Evolutionary conservation across 1,139 yeast species (phyloP), one percentile per base, ranked within the genome.

Genomic region (Suhomyces panamericanus): DNA sequence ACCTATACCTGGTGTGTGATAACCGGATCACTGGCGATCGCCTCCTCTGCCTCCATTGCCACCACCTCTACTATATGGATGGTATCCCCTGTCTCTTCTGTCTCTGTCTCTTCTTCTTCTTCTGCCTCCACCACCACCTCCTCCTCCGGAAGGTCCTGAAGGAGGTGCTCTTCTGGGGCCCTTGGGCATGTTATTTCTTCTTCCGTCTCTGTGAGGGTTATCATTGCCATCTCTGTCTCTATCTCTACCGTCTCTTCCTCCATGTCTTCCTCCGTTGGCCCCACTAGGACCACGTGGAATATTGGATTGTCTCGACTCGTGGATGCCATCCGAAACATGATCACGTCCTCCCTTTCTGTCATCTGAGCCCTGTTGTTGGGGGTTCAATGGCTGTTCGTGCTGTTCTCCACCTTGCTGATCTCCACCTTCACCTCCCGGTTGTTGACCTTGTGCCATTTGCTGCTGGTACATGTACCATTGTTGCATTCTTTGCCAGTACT

Each of bases 401-500:
- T 62, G 66, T 48, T 63, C 68, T 28, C 60, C 64, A 43, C 48
- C 57, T 7, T 38, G 48, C 2, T 49, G 56, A 10, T 43, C 66
- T 49, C 70, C 77, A 43, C 75, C 80, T 61, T 71, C 69, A 41
- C 40, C 47, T 9, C 49, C 43, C 22, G 49, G 55, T 27, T 38
- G 43, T 22, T 48, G 50, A 3, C 31, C 54, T 56, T 53, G 60
- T 4, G 59, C 60, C 26, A 62, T 57, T 52, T 79, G 84, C 64
- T 81, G 78, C 58, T 81, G 85, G 47, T 70, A 73, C 77, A 83
- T 79, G 60, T 86, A 87, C 77, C 78, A 74, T 55, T 85, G 87
- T 65, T 85, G 91, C 89, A 87, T 83, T 61, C 85, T 79, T 64
- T 83, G 89, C 81, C 90, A 87, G 64, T 90, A 91, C 58, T 88